Conservation (phyloP, 805 yeast species). For the Metschnikowia noctiluminum region DNA sequence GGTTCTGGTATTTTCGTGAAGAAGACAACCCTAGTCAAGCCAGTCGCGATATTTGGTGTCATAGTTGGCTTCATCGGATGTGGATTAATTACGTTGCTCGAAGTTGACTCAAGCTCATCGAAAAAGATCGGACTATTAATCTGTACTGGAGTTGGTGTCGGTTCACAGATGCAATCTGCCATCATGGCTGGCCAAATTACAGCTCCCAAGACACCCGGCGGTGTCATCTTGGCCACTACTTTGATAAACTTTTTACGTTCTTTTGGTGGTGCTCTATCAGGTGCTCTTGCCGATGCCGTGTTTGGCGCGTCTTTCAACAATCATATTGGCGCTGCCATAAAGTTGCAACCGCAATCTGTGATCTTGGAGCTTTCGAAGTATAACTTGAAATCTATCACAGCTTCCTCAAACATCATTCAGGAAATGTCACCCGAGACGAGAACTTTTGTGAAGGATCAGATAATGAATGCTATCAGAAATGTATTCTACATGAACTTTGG, state of each 20-base stretch:
- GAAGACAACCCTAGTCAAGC: constrained; percentile 40
- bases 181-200: constrained; percentile 44
- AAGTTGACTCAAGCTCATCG: constrained; percentile 32
- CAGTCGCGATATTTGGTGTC: constrained; percentile 35
- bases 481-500: constrained; percentile 42
- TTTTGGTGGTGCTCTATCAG: constrained; percentile 45
- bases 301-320: constrained; percentile 27
- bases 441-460: constrained; percentile 21
- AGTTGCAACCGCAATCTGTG: constrained; percentile 15
- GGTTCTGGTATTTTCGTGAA: constrained; percentile 37
- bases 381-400: constrained; percentile 14
- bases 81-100: constrained; percentile 44
- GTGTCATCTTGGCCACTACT: constrained; percentile 46
- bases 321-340: constrained; percentile 8
- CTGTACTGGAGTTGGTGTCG: constrained; percentile 46
- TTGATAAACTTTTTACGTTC: constrained; percentile 43
- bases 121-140: constrained; percentile 45
- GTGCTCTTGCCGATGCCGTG: constrained; percentile 41
- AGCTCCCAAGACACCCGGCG: constrained; percentile 51
- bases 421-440: constrained; percentile 20
- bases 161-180: constrained; percentile 45
- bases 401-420: constrained; percentile 15
- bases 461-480: constrained; percentile 38
- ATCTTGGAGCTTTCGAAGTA: constrained; percentile 19
- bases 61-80: constrained; percentile 39